phyloP scores from a whole-genome alignment of 2,329 filamentous ascomycete genomes.

The Xylariaceae sp. region DNA sequence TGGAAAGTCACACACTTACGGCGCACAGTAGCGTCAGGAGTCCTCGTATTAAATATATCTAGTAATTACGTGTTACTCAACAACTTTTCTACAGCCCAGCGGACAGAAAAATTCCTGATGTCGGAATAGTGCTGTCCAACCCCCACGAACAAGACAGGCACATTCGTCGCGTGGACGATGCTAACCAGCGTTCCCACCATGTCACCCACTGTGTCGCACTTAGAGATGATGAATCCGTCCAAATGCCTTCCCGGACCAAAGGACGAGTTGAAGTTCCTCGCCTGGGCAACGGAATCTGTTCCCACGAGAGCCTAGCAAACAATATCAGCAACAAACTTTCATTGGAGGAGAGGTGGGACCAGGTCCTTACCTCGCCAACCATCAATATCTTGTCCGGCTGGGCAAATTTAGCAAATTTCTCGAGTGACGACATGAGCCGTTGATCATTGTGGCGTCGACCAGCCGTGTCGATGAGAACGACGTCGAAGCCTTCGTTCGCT shows the following conservation, averaged over 20 bases:
- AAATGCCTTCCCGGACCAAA: slow-evolving; percentile 78
- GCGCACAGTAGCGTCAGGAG: too few species aligned
- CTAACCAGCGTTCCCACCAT: slow-evolving; percentile 96
- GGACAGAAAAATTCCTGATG: slow-evolving; percentile 64
- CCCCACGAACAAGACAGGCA: slow-evolving; percentile 89
- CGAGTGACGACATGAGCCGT: slow-evolving; percentile 90
- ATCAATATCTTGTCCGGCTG: slow-evolving; percentile 98
- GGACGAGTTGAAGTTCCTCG: slow-evolving; percentile 89
- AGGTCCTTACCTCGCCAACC: slow-evolving; percentile 62
- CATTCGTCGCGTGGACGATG: slow-evolving; percentile 94
- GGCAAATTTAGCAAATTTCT: slow-evolving; percentile 96
- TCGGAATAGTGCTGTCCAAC: slow-evolving; percentile 68
- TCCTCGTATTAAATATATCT: too few species aligned
- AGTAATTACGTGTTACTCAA: slow-evolving; percentile 44
- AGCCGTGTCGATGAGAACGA: slow-evolving; percentile 95
- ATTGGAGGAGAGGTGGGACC: neutral
- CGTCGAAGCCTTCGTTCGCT: slow-evolving; percentile 72
- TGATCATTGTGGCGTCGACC: slow-evolving; percentile 93
- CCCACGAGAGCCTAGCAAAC: slow-evolving; percentile 72
- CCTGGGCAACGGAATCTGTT: slow-evolving; percentile 91
- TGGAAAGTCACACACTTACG: too few species aligned
- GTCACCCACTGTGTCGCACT: slow-evolving; percentile 98
- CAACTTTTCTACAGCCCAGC: slow-evolving; percentile 65
- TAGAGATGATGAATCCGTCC: slow-evolving; percentile 97
- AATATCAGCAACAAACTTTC: slow-evolving; percentile 15